Evolutionary conservation across 2,329 filamentous ascomycete genomes (phyloP).

Genomic region (Cordyceps javanica): DNA sequence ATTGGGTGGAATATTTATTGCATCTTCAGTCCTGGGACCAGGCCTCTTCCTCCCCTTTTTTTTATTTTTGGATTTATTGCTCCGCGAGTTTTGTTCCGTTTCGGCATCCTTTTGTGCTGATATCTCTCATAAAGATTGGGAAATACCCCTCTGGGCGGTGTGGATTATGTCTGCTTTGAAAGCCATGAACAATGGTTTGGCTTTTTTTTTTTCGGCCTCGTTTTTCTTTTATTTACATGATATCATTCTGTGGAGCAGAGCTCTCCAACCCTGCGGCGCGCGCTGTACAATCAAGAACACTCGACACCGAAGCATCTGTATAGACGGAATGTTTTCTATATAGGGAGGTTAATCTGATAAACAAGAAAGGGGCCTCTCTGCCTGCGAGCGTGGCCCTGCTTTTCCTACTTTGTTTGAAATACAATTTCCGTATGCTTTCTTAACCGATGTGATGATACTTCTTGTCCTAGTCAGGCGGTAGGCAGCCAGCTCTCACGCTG

Average conservation of each 20-base stretch:
- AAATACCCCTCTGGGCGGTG: constrained; percentile 14
- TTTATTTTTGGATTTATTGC: constrained; percentile 14
- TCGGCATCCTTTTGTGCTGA: not conserved
- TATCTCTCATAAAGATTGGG: constrained; percentile 3
- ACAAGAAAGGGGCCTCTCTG: not conserved
- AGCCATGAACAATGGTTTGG: not conserved
- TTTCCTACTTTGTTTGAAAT: not conserved
- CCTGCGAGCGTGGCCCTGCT: not conserved
- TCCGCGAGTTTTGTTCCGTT: not conserved
- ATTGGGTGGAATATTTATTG: constrained; percentile 8
- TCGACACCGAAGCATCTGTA: not conserved
- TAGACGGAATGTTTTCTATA: constrained; percentile 2
- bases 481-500: no score
- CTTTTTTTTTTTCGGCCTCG: not conserved
- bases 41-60: not conserved
- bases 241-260: constrained; percentile 13
- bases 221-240: constrained; percentile 11
- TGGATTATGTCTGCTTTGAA: not conserved
- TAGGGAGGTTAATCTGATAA: not conserved
- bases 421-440: no score
- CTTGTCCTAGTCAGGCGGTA: no score
- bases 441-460: no score
- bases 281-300: constrained; percentile 8
- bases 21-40: constrained; percentile 1
- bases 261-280: constrained; percentile 7